A percentile compares a stretch with the other conserved stretches of the same genome.
phyloP scores from a whole-genome alignment of 2,329 filamentous ascomycete genomes.

The Zopfia rhizophila region DNA sequence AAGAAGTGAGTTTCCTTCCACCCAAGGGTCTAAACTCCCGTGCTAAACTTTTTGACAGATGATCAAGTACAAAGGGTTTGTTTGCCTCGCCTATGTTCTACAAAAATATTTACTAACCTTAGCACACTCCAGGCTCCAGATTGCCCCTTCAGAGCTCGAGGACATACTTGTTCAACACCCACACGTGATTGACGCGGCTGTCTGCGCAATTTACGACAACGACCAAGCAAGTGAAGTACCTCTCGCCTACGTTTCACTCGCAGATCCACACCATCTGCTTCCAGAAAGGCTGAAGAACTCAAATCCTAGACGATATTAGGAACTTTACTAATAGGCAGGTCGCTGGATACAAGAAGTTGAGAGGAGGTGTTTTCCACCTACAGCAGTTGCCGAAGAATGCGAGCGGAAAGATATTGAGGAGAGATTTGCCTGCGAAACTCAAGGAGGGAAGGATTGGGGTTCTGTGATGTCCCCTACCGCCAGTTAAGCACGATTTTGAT shows the following conservation, averaged over 20 bases:
- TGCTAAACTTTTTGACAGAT: constrained; percentile 9
- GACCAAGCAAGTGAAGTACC: constrained; percentile 40
- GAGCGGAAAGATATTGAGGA: constrained; percentile 22
- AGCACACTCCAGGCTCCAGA: constrained; percentile 30
- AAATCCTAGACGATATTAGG: constrained; percentile 23
- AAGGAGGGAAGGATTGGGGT: constrained; percentile 11
- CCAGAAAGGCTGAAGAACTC: constrained; percentile 1
- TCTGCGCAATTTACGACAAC: constrained; percentile 39
- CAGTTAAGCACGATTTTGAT: too few species aligned
- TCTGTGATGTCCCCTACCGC: too few species aligned
- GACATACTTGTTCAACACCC: constrained; percentile 39
- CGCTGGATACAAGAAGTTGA: constrained; percentile 39
- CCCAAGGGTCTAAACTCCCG: background rate
- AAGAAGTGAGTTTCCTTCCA: constrained; percentile 22
- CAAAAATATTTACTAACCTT: background rate
- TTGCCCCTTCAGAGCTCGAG: constrained; percentile 41
- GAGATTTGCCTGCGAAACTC: constrained; percentile 17
- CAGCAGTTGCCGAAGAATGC: constrained; percentile 25
- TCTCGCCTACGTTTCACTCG: constrained; percentile 39
- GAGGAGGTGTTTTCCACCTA: constrained; percentile 26
- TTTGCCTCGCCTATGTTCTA: background rate
- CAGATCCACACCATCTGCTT: constrained; percentile 14
- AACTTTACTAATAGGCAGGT: constrained; percentile 34
- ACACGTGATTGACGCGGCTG: constrained; percentile 36
- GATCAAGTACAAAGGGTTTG: constrained; percentile 45